Percentiles rank a stretch among this genome's conserved stretches.
Conservation (phyloP, 768 basidiomycete genomes). For the Neoboletus subvelutipes region DNA sequence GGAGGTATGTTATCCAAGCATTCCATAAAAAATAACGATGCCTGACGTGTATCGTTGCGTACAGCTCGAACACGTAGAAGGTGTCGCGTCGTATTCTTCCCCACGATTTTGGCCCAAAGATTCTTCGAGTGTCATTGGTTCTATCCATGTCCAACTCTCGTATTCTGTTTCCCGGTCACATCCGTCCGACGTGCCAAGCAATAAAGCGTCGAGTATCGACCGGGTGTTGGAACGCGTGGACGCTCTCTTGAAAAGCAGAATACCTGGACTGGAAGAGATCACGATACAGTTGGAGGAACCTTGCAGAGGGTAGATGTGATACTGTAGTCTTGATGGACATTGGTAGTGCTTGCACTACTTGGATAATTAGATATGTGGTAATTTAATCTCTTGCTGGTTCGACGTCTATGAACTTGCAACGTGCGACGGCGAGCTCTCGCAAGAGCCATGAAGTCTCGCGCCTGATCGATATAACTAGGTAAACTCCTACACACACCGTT, state of each 20-base stretch:
- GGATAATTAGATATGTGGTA: slow-evolving; percentile 15
- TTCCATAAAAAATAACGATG: neutral
- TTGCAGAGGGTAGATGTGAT: slow-evolving; percentile 5
- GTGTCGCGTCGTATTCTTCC: slow-evolving; percentile 74
- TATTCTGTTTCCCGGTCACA: slow-evolving; percentile 59
- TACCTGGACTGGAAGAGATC: slow-evolving; percentile 83
- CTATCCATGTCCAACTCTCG: slow-evolving; percentile 87
- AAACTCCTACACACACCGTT: too few species aligned
- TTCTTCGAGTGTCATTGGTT: slow-evolving; percentile 79
- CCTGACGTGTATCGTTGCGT: neutral
- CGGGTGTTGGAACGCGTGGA: slow-evolving; percentile 78
- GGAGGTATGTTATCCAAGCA: slow-evolving; percentile 47
- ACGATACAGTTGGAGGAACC: slow-evolving; percentile 78
- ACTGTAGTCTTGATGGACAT: slow-evolving; percentile 5
- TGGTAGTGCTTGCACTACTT: slow-evolving; percentile 9
- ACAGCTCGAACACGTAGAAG: slow-evolving; percentile 74
- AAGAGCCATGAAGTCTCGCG: too few species aligned
- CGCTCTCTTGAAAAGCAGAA: slow-evolving; percentile 62
- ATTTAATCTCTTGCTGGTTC: slow-evolving; percentile 6
- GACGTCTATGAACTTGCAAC: neutral
- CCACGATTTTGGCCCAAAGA: slow-evolving; percentile 98
- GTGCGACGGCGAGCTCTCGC: neutral
- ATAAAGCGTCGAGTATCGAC: slow-evolving; percentile 39
- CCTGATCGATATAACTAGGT: too few species aligned
- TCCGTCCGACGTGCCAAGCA: slow-evolving; percentile 40